Conservation (phyloP, 2,329 filamentous ascomycete genomes). For the Cladobotryum protrusum region DNA sequence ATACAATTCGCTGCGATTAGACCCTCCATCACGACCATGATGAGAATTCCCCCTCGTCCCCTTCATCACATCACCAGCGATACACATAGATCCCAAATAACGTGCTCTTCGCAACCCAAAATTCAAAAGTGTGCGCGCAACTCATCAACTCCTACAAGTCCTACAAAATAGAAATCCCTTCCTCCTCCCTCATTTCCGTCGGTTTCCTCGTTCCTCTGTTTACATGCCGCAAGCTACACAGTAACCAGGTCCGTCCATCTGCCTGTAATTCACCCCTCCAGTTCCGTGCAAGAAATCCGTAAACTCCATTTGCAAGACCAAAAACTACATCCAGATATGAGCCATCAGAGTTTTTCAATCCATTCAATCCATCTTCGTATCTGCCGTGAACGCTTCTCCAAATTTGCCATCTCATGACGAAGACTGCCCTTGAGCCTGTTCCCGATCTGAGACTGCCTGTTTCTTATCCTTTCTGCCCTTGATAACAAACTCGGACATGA, state of each 20-base stretch:
- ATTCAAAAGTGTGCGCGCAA: not conserved
- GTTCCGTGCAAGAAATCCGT: slow-evolving; percentile 22
- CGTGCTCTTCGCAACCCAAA: slow-evolving; percentile 1
- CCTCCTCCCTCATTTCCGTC: not conserved
- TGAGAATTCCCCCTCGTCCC: too few relatives aligned
- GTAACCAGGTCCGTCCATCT: slow-evolving; percentile 8
- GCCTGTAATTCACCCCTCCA: slow-evolving; percentile 4
- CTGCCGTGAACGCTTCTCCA: not conserved
- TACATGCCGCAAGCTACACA: slow-evolving; percentile 15
- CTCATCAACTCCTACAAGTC: slow-evolving; percentile 17
- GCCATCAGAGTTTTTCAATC: slow-evolving; percentile 12
- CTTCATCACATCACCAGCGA: slow-evolving; percentile 7
- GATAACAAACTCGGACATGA: slow-evolving; percentile 84
- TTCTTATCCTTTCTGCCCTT: slow-evolving; percentile 82
- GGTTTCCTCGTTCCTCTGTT: slow-evolving; percentile 2
- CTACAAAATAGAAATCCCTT: slow-evolving; percentile 11
- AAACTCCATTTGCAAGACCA: slow-evolving; percentile 34
- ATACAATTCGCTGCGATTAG: too few relatives aligned
- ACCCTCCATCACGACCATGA: too few relatives aligned
- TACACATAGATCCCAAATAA: not conserved
- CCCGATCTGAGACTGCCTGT: slow-evolving; percentile 50
- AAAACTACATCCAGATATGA: slow-evolving; percentile 36
- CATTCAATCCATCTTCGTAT: slow-evolving; percentile 4
- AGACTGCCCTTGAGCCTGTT: slow-evolving; percentile 23
- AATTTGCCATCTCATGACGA: not conserved